Percentiles rank a stretch among this genome's conserved stretches.
These are phyloP conservation scores for Apiospora hydei DNA, from an alignment of 2,329 filamentous ascomycete species.

Conservation along the genomic window DNA sequence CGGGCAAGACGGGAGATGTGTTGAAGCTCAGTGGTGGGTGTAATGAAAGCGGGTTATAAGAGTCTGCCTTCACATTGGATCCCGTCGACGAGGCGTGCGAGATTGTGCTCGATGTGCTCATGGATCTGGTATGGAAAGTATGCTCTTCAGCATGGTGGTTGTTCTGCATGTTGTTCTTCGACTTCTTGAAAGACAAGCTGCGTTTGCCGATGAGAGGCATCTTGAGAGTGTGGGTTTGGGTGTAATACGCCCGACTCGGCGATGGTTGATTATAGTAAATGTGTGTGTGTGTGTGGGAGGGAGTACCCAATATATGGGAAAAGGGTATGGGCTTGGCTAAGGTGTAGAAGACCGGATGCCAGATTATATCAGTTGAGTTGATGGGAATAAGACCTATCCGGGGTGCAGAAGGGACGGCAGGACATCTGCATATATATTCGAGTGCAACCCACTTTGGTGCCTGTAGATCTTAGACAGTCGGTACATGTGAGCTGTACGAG, in stretches of 20 bases:
- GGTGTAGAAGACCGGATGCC: not conserved
- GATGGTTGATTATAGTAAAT: not conserved
- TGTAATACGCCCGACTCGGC: slow-evolving; percentile 14
- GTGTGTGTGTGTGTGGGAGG: not conserved
- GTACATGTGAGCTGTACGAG: slow-evolving; percentile 21
- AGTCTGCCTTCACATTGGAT: slow-evolving; percentile 30
- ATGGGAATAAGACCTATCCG: slow-evolving; percentile 8
- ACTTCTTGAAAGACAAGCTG: slow-evolving; percentile 7
- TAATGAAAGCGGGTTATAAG: slow-evolving; percentile 41
- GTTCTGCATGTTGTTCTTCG: slow-evolving; percentile 18
- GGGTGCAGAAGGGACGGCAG: slow-evolving; percentile 22
- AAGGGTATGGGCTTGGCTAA: not conserved
- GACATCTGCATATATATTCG: slow-evolving; percentile 17
- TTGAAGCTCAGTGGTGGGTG: slow-evolving; percentile 43
- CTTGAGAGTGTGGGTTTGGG: slow-evolving; percentile 8
- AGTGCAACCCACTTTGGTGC: slow-evolving; percentile 15
- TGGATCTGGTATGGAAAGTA: slow-evolving; percentile 27
- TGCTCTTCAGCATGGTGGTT: not conserved
- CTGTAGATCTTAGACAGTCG: slow-evolving; percentile 18
- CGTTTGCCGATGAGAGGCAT: slow-evolving; percentile 6
- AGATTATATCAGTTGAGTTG: not conserved
- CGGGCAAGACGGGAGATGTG: slow-evolving; percentile 40
- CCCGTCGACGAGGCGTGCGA: slow-evolving; percentile 37
- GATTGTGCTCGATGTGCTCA: slow-evolving; percentile 34
- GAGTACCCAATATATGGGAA: not conserved